Evolutionary conservation across 768 basidiomycete genomes (phyloP), one percentile per base, ranked within the genome.

Genomic region (Butyriboletus loyo): DNA sequence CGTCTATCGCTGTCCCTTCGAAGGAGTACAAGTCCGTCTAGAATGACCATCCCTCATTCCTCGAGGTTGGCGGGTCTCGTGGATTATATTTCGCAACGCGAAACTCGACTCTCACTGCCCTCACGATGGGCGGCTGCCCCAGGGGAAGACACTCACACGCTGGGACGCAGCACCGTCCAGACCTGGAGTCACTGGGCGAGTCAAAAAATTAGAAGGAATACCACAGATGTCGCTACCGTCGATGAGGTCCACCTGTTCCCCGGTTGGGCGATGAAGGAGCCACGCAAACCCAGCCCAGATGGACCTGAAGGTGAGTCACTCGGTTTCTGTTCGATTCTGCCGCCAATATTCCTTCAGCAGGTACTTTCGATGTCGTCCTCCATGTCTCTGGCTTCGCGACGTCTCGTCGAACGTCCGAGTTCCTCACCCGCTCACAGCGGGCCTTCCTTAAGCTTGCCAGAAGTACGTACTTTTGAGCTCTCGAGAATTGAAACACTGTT

Each of bases 371-470:
- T 46, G 68, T 94, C 4, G 83, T 87, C 38, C 72, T 92, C 0
- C 86, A 83, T 42, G 74, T 92, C 8, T 89, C 90, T 14, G 93
- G 92, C 0, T 91, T 83, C 58, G 90, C 87, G 0, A 76, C 84
- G 15, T 81, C 75, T 43, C 73, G 81, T 38, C 78, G 82, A 38
- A 74, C 80, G 1, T 75, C 81, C 3, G 85, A 85, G 48, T 72
- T 76, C 39, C 78, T 84, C 1, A 85, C 83, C 50, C 83, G 91
- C 5, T 82, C 89, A 1, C 91, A 93, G 54, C 77, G 81, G 14
- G 82, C 89, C 1, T 88, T 95, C 59, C 75, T 93, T 35, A 77
- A 77, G 13, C 66, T 94, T 31, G 93, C 92, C 10, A 90, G 86
- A 77, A 76, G 92, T 91, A 59, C 50, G 60, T 25, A 11, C 17